Percentiles rank a stretch among this genome's conserved stretches.
phyloP scores from a whole-genome alignment of 306 rosid species.

The Morella rubra region DNA sequence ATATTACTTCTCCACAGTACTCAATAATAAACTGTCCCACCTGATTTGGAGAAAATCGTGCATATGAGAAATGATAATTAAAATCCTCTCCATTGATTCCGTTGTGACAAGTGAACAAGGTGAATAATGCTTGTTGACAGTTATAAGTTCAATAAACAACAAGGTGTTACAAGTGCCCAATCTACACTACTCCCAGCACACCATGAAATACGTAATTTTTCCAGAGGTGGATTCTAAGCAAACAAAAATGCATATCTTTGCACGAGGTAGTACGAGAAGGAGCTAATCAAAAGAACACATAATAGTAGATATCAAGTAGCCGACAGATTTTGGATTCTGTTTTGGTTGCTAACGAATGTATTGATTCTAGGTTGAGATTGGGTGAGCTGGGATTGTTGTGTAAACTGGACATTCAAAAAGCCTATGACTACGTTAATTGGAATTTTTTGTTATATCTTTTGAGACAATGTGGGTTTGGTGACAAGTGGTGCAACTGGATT shows the following conservation, averaged over 20 bases:
- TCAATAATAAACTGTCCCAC: constrained; percentile 81
- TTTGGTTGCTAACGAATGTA: too few species aligned
- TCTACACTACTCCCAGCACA: background rate
- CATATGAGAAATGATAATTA: background rate
- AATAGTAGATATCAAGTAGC: too few species aligned
- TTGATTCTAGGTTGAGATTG: too few species aligned
- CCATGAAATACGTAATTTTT: background rate
- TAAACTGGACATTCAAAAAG: too few species aligned
- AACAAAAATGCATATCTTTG: background rate
- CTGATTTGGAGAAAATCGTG: constrained; percentile 37
- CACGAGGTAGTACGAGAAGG: too few species aligned
- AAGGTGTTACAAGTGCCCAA: background rate
- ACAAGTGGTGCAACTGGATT: too few species aligned
- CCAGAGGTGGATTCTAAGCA: background rate
- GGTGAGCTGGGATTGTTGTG: too few species aligned
- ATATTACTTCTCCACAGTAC: constrained; percentile 95
- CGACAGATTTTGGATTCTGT: too few species aligned
- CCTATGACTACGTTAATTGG: too few species aligned
- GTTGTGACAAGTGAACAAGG: background rate
- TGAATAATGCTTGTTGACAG: background rate
- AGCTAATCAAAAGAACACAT: too few species aligned
- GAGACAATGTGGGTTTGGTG: too few species aligned
- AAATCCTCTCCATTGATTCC: background rate
- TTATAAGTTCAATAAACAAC: background rate
- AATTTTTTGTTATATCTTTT: too few species aligned